Evolutionary conservation across 495 filamentous ascomycete genomes (phyloP).

Genomic region (Aspergillus bertholletiae): DNA sequence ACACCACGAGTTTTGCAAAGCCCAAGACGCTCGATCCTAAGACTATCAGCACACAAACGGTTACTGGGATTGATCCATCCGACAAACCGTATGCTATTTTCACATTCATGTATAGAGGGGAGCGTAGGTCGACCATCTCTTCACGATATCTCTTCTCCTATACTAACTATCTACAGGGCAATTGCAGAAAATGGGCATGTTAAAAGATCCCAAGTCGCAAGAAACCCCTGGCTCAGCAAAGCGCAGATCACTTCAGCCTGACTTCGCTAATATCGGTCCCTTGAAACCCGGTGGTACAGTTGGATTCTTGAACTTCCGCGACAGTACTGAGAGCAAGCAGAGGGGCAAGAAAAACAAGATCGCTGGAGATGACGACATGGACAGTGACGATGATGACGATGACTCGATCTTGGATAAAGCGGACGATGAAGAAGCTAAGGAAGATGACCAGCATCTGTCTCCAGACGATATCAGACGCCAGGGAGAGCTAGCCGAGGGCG

Average conservation of each 20-base stretch:
- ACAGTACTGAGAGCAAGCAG: constrained; percentile 50
- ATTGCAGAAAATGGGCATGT: constrained; percentile 90
- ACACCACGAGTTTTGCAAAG: constrained; percentile 98
- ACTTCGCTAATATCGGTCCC: constrained; percentile 81
- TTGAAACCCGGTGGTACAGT: constrained; percentile 78
- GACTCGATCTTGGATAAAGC: constrained; percentile 55
- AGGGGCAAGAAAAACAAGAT: constrained; percentile 56
- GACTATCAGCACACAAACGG: constrained; percentile 95
- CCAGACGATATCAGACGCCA: constrained; percentile 79
- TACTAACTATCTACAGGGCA: constrained; percentile 56
- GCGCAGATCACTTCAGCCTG: constrained; percentile 70
- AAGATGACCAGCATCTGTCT: constrained; percentile 56
- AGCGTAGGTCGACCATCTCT: constrained; percentile 60
- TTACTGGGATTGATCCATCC: constrained; percentile 94
- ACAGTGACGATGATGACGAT: constrained; percentile 68
- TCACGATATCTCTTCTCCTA: constrained; percentile 7
- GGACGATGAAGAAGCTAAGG: constrained; percentile 72
- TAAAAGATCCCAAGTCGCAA: constrained; percentile 57
- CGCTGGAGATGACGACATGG: constrained; percentile 59
- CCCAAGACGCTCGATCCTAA: constrained; percentile 96
- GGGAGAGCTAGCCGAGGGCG: constrained; percentile 84
- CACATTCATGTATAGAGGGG: constrained; percentile 96
- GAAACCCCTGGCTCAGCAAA: constrained; percentile 57
- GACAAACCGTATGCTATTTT: constrained; percentile 96
- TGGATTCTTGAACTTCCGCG: constrained; percentile 88